Conservation (phyloP, 2,329 filamentous ascomycete species). For the Exserohilum turcica region DNA sequence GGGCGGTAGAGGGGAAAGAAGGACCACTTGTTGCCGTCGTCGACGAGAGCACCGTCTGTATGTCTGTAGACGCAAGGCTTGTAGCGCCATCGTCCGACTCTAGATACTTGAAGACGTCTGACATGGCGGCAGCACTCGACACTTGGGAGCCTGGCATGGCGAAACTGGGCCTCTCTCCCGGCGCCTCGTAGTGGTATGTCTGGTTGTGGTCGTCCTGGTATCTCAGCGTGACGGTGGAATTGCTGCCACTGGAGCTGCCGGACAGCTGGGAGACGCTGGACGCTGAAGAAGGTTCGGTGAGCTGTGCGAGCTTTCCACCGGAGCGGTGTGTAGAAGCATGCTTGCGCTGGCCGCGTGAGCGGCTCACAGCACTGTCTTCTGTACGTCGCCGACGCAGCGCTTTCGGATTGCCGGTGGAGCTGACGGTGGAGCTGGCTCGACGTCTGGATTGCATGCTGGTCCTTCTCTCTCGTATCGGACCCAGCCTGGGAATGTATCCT, state of each 20-base stretch:
- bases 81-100: slow-evolving; percentile 19
- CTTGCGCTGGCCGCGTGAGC: slow-evolving; percentile 40
- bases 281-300: slow-evolving; percentile 50
- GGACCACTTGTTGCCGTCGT: slow-evolving; percentile 29
- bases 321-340: slow-evolving; percentile 41
- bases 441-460: slow-evolving; percentile 31
- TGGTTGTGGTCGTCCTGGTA: slow-evolving; percentile 47
- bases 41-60: slow-evolving; percentile 21
- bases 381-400: slow-evolving; percentile 27
- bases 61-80: slow-evolving; percentile 12
- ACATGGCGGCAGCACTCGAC: slow-evolving; percentile 20
- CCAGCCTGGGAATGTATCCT: slow-evolving; percentile 48
- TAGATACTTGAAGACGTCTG: slow-evolving; percentile 41
- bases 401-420: slow-evolving; percentile 20
- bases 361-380: slow-evolving; percentile 30
- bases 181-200: slow-evolving; percentile 28
- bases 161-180: slow-evolving; percentile 17
- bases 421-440: slow-evolving; percentile 29
- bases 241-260: slow-evolving; percentile 52
- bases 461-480: slow-evolving; percentile 49
- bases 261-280: slow-evolving; percentile 51
- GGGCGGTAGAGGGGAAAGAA: slow-evolving; percentile 4
- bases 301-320: slow-evolving; percentile 33
- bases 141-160: slow-evolving; percentile 25
- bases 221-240: slow-evolving; percentile 53